Base-by-base conservation (phyloP, 495 filamentous ascomycete species). In the Oleoguttula mirabilis region DNA sequence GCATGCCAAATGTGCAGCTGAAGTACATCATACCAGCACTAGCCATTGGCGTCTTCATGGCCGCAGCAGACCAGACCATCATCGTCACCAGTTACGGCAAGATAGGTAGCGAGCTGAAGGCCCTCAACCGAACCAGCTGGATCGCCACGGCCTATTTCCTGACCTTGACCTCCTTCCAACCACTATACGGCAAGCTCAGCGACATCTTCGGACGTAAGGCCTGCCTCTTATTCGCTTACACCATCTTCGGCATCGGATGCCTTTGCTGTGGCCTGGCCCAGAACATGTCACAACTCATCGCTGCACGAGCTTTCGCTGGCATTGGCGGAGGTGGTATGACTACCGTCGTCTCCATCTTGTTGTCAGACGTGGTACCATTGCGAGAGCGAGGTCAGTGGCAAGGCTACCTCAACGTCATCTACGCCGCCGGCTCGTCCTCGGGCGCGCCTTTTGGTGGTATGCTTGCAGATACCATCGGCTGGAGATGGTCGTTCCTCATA, bases 271-370 rank as follows among this genome's bases (percentile, higher is more conserved):
- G 84, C 2, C 55, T 88, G 5, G 74, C 80, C 4, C 74, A 66
- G 30, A 70, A 76, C 56, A 83, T 92, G 59, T 61, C 66, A 32
- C 63, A 87, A 51, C 60, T 92, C 17, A 81, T 87, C 55, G 72
- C 71, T 39, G 78, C 82, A 21, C 60, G 73, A 36, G 73, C 73
- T n/a, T 76, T 80, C 50, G 72, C 78, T 52, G 84, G 85, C 4
- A 75, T 88, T 45, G 85, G 84, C 10, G 86, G 84, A 16, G 85
- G 82, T 20, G 86, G 85, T 16, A 88, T 92, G 83, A 84, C 78
- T 3, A 80, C 80, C 3, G 75, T 90, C 36, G 81, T 81, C 32
- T 75, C 64, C 41, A 88, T 94, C 37, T 59, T 94, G 22, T 60
- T 93, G 44, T 81, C 74, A 38, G 86, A 94, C 57, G 68, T 88